phyloP scores from a whole-genome alignment of 179 eudicot species.

The Monotropa hypopitys region DNA sequence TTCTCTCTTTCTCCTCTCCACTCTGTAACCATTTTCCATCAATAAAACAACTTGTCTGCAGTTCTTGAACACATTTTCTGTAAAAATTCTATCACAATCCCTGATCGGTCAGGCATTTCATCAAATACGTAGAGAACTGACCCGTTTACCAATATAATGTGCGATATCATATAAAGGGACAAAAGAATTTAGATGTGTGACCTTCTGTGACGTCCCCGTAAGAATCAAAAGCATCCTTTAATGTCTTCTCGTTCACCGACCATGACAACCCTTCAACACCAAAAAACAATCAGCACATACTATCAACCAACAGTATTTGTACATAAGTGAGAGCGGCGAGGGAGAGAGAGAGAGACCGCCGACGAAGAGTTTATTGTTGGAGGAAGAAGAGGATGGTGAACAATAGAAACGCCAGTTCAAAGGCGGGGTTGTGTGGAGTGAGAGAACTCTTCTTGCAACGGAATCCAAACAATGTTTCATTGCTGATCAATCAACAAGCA shows the following conservation, averaged over 20 bases:
- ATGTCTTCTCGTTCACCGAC: slow-evolving; percentile 68
- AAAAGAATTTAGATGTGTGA: background rate
- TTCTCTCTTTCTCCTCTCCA: too few species aligned
- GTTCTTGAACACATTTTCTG: too few species aligned
- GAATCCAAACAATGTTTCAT: slow-evolving; percentile 21
- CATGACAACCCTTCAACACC: slow-evolving; percentile 48
- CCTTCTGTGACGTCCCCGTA: slow-evolving; percentile 76
- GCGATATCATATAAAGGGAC: background rate
- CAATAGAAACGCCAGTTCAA: slow-evolving; percentile 20
- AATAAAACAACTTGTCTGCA: too few species aligned
- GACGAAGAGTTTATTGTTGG: slow-evolving; percentile 50
- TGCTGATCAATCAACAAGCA: background rate
- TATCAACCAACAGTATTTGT: background rate
- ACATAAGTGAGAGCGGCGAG: background rate
- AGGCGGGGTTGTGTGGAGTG: slow-evolving; percentile 13
- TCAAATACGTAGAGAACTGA: background rate
- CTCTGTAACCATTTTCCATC: too few species aligned
- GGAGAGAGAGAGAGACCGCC: slow-evolving; percentile 33
- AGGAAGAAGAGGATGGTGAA: slow-evolving; percentile 21
- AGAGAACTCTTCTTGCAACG: slow-evolving; percentile 22
- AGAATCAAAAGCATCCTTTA: slow-evolving; percentile 53
- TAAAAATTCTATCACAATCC: background rate
- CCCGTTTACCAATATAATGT: background rate
- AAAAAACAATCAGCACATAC: background rate
- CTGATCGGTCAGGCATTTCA: slow-evolving; percentile 1